Percentiles rank a stretch among this genome's conserved stretches.
These are phyloP conservation scores for Magnusiomyces suaveolens DNA, from an alignment of 1,139 yeast species.

Conservation along the genomic window DNA sequence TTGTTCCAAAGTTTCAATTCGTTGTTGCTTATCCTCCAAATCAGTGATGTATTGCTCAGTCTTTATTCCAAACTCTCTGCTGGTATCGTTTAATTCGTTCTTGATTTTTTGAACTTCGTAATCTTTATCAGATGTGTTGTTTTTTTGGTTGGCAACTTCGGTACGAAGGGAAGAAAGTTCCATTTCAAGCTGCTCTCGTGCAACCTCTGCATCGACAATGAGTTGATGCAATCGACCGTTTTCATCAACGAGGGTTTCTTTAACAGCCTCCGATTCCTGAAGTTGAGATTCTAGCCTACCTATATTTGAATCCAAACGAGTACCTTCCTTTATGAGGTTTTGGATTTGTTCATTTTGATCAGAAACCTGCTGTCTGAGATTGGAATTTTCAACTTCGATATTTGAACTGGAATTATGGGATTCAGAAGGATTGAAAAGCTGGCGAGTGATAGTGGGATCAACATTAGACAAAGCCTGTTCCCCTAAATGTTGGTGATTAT, in stretches of 20 bases:
- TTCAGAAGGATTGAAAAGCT: background rate
- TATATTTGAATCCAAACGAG: slow-evolving; percentile 26
- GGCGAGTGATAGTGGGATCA: background rate
- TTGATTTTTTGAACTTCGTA: background rate
- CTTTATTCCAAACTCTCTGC: slow-evolving; percentile 5
- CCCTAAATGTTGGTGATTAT: too few relatives aligned
- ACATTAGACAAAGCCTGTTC: too few relatives aligned
- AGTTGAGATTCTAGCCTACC: slow-evolving; percentile 25
- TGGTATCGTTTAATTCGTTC: slow-evolving; percentile 5
- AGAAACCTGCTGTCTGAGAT: background rate
- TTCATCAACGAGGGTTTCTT: slow-evolving; percentile 29
- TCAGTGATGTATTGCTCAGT: slow-evolving; percentile 10
- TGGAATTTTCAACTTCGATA: background rate
- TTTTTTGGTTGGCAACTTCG: background rate
- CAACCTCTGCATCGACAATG: slow-evolving; percentile 24
- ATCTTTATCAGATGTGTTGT: background rate
- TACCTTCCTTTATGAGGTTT: slow-evolving; percentile 25
- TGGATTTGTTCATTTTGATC: slow-evolving; percentile 28
- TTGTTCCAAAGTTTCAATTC: slow-evolving; percentile 8
- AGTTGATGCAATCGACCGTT: slow-evolving; percentile 27
- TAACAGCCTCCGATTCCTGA: slow-evolving; percentile 25
- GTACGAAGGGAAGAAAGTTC: background rate
- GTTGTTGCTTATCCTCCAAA: slow-evolving; percentile 12
- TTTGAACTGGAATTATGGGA: slow-evolving; percentile 1
- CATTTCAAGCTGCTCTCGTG: slow-evolving; percentile 14